Evolutionary conservation across 169 alveolate genomes (phyloP).

Genomic region (Plasmodium yoelii): DNA sequence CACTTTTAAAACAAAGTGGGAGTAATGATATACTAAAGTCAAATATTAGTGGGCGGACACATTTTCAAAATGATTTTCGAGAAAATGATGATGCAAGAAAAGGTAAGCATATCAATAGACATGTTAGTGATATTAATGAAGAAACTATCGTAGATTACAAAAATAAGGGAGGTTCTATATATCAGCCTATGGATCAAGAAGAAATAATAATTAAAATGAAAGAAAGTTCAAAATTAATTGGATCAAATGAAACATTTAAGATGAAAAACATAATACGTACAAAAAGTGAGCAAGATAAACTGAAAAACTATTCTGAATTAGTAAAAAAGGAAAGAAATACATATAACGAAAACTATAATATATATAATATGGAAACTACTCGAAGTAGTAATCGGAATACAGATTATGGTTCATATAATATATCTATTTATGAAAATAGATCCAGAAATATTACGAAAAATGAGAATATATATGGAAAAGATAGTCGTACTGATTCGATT

Average conservation of each 20-base stretch:
- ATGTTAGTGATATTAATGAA: background rate
- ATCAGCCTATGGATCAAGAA: background rate
- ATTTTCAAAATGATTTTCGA: background rate
- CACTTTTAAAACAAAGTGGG: background rate
- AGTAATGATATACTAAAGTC: slow-evolving; percentile 2
- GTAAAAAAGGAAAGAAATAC: slow-evolving; percentile 2
- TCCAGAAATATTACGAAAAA: background rate
- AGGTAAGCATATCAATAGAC: slow-evolving; percentile 1
- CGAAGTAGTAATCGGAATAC: background rate
- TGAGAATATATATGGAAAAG: slow-evolving; percentile 1
- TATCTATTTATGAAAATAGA: background rate
- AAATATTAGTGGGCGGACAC: background rate
- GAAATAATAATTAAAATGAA: slow-evolving; percentile 9
- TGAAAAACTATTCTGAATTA: background rate
- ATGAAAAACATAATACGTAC: background rate
- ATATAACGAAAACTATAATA: background rate
- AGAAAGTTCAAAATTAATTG: slow-evolving; percentile 31
- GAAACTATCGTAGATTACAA: background rate
- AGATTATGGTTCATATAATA: background rate
- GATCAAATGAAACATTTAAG: slow-evolving; percentile 19
- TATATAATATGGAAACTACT: background rate
- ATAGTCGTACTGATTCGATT: background rate
- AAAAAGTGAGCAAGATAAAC: slow-evolving; percentile 6
- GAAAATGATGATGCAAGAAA: background rate
- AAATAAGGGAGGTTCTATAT: no score